Conservation (phyloP, 768 basidiomycete genomes). For the Kwoniella dejecticola region DNA sequence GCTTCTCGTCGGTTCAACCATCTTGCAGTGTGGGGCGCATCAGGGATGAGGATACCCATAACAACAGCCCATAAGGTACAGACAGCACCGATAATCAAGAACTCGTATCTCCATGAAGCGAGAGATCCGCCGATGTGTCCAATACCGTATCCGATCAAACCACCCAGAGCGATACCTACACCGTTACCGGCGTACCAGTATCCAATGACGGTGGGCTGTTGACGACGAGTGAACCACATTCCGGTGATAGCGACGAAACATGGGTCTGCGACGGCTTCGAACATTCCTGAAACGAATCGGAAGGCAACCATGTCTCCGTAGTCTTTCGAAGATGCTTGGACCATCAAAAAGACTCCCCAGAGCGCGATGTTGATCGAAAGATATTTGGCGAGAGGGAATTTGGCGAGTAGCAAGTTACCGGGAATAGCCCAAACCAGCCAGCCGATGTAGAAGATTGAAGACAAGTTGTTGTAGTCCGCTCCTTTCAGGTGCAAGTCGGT, state of each 20-base stretch:
- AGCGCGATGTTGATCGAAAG: conserved; percentile 37
- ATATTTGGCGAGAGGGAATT: conserved; percentile 46
- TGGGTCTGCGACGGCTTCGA: conserved; percentile 56
- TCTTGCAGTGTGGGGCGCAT: conserved; percentile 45
- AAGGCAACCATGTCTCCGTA: conserved; percentile 56
- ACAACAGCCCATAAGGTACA: conserved; percentile 48
- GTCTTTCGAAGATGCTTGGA: conserved; percentile 55
- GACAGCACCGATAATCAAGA: conserved; percentile 41
- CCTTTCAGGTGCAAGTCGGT: conserved; percentile 54
- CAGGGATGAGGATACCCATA: conserved; percentile 48
- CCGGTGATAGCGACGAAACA: conserved; percentile 50
- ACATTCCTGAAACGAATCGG: conserved; percentile 57
- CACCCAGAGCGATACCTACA: conserved; percentile 58
- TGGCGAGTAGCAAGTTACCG: conserved; percentile 54
- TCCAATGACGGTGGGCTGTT: conserved; percentile 57
- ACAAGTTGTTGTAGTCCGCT: conserved; percentile 55
- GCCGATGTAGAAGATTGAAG: conserved; percentile 49
- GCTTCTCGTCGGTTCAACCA: conserved; percentile 50
- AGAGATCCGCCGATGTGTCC: conserved; percentile 48
- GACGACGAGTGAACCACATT: conserved; percentile 57
- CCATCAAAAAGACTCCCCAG: conserved; percentile 57
- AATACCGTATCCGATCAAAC: conserved; percentile 54
- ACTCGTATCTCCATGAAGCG: conserved; percentile 56
- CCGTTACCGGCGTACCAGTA: conserved; percentile 58
- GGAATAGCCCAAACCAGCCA: conserved; percentile 60